Conservation (phyloP, 495 filamentous ascomycete species). For the Aspergillus saccharolyticus region DNA sequence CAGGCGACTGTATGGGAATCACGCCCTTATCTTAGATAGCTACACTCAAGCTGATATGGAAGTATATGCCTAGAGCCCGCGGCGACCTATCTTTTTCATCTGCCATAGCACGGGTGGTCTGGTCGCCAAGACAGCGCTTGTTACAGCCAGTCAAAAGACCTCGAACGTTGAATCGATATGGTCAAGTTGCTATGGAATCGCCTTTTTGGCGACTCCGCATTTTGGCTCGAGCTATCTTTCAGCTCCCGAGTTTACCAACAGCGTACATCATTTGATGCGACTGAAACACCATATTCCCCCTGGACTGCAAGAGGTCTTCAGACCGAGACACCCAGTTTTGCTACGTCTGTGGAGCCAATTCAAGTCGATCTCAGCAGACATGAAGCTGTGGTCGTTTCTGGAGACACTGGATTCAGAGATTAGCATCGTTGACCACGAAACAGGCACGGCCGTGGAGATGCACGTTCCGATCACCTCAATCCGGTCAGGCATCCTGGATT, state of each 20-base stretch:
- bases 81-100: conserved; percentile 57
- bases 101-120: conserved; percentile 63
- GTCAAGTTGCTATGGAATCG: conserved; percentile 56
- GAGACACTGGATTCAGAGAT: conserved; percentile 59
- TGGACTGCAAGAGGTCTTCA: conserved; percentile 45
- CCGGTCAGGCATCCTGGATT: conserved; percentile 51
- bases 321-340: conserved; percentile 43
- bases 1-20: conserved; percentile 17
- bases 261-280: conserved; percentile 50
- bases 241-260: conserved; percentile 48
- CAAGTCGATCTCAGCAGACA: conserved; percentile 53
- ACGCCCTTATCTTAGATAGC: not conserved
- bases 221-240: conserved; percentile 63
- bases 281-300: conserved; percentile 49
- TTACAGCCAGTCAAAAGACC: conserved; percentile 39
- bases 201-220: conserved; percentile 58
- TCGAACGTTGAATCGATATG: conserved; percentile 39
- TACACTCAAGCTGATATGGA: not conserved
- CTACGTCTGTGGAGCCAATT: conserved; percentile 52
- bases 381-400: conserved; percentile 63
- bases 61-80: conserved; percentile 13
- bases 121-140: conserved; percentile 54
- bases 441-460: conserved; percentile 28
- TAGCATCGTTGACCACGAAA: conserved; percentile 36
- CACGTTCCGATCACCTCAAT: conserved; percentile 59